Conservation (phyloP, 805 yeast genomes). For the Monosporozyma aquatica region DNA sequence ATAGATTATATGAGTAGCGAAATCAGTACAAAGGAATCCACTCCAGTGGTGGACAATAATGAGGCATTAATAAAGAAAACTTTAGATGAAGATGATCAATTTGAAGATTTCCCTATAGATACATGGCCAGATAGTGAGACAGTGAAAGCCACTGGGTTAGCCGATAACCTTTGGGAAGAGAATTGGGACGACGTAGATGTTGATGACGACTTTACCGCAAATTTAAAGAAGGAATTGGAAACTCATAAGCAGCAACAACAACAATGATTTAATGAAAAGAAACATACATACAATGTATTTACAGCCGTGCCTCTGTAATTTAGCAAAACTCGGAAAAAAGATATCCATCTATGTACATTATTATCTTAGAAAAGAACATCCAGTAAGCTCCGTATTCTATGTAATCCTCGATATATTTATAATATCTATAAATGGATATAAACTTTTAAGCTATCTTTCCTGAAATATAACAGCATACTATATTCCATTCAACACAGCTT, state of each 20-base stretch:
- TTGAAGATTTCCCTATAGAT: slow-evolving; percentile 93
- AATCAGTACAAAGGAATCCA: background rate
- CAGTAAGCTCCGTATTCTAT: too few species aligned
- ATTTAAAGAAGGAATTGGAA: slow-evolving; percentile 45
- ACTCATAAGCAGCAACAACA: background rate
- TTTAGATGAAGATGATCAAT: slow-evolving; percentile 92
- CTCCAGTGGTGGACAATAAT: background rate
- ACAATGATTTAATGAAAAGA: background rate
- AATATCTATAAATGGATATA: too few species aligned
- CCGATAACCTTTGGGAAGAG: slow-evolving; percentile 81
- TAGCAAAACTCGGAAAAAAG: too few species aligned
- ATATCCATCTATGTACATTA: too few species aligned
- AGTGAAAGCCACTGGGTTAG: slow-evolving; percentile 38
- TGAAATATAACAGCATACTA: too few species aligned
- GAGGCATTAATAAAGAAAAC: slow-evolving; percentile 29
- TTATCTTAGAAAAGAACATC: too few species aligned
- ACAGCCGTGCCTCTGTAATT: too few species aligned
- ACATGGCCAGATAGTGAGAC: slow-evolving; percentile 63
- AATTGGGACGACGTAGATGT: slow-evolving; percentile 96
- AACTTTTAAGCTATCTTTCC: too few species aligned
- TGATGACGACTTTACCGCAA: slow-evolving; percentile 77
- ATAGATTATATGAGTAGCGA: slow-evolving; percentile 2
- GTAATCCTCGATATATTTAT: too few species aligned
- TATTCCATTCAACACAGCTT: too few species aligned
- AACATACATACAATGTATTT: too few species aligned